Evolutionary conservation across 2,329 filamentous ascomycete genomes (phyloP).

Genomic region (Xylariales sp.): DNA sequence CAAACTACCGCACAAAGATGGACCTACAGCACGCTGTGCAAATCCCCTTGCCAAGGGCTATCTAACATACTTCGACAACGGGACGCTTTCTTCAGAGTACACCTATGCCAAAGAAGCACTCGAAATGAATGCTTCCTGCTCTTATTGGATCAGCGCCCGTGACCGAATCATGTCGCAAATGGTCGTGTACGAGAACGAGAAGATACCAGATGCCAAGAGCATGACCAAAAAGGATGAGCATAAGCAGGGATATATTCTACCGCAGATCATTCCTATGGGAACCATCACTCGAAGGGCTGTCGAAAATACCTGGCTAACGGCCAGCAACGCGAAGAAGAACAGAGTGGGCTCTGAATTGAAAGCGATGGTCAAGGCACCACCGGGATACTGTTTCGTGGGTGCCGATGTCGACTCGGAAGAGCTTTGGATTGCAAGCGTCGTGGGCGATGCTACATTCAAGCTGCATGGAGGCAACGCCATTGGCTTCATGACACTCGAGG

Average conservation of each 20-base stretch:
- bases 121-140: constrained; percentile 98
- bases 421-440: constrained; percentile 93
- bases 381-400: constrained; percentile 89
- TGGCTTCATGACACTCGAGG: constrained; percentile 98
- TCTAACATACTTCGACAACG: constrained; percentile 84
- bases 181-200: constrained; percentile 77
- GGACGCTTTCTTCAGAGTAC: constrained; percentile 81
- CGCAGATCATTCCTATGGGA: constrained; percentile 96
- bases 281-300: constrained; percentile 92
- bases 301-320: constrained; percentile 97
- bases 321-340: constrained; percentile 94
- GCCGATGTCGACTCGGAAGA: constrained; percentile 97
- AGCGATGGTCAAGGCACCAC: constrained; percentile 89
- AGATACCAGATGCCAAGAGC: constrained; percentile 14
- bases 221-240: constrained; percentile 8
- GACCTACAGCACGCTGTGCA: constrained; percentile 75
- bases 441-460: constrained; percentile 92
- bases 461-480: constrained; percentile 95
- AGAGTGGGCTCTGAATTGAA: constrained; percentile 95
- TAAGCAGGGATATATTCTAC: constrained; percentile 75
- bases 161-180: constrained; percentile 93
- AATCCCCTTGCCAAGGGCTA: constrained; percentile 92
- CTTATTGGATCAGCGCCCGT: constrained; percentile 96
- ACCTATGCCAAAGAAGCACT: constrained; percentile 88
- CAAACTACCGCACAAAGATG: constrained; percentile 95